Evolutionary conservation across 1,139 yeast genomes (phyloP).

Genomic region (Suhomyces anneliseae): DNA sequence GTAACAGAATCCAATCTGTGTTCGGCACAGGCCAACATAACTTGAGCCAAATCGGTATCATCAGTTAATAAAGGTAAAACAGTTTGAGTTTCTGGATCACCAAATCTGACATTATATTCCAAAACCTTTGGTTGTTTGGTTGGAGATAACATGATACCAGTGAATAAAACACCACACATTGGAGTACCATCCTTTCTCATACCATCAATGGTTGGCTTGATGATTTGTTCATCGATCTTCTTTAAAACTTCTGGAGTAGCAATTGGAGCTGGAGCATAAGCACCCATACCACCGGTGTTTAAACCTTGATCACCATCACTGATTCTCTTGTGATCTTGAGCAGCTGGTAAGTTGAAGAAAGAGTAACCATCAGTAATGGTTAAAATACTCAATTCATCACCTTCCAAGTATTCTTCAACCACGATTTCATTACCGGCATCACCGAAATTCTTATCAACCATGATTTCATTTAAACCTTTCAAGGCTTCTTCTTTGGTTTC

Average conservation of each 20-base stretch:
- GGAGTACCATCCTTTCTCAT: conserved; percentile 96
- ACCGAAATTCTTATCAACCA: conserved; percentile 90
- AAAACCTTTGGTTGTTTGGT: conserved; percentile 84
- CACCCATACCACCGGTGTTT: conserved; percentile 99
- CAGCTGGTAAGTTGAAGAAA: conserved; percentile 88
- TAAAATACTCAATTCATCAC: conserved; percentile 92
- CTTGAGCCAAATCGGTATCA: conserved; percentile 88
- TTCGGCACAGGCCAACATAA: conserved; percentile 91
- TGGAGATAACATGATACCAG: conserved; percentile 91
- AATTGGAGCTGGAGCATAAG: conserved; percentile 97
- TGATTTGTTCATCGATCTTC: conserved; percentile 67
- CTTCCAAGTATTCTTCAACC: conserved; percentile 93
- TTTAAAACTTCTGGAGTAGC: conserved; percentile 69
- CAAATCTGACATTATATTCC: conserved; percentile 96
- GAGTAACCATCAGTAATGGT: conserved; percentile 95
- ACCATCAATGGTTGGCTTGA: conserved; percentile 92
- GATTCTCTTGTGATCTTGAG: conserved; percentile 96
- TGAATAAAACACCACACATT: conserved; percentile 91
- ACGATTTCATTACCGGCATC: conserved; percentile 95
- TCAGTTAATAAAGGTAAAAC: conserved; percentile 81
- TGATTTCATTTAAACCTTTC: conserved; percentile 79
- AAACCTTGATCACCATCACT: conserved; percentile 93
- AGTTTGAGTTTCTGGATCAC: conserved; percentile 99
- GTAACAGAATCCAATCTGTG: conserved; percentile 87
- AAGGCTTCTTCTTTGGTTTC: conserved; percentile 79